Evolutionary conservation across 257 asterid species (phyloP), one percentile per base, ranked within the genome.

Genomic region (Avicennia marina): DNA sequence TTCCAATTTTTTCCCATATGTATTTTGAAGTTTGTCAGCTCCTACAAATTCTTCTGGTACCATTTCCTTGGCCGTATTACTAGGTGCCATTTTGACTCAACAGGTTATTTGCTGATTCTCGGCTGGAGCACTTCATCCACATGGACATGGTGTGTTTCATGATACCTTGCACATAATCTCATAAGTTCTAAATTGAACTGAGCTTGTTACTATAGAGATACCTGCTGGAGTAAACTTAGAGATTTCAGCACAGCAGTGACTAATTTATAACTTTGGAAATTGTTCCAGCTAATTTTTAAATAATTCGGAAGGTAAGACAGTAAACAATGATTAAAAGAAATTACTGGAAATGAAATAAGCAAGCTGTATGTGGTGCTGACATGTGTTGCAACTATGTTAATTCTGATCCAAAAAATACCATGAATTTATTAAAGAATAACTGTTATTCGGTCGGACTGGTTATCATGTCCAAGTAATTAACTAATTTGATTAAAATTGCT

Each of bases 91-190:
- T 72, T 65, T 67, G 66, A 41, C 41, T 75, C 31, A 25, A 58
- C 58, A 83, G 90, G 83, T 70, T 88, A 67, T 77, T 88, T 62
- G 78, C 88, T 53, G 69, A 81, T 70, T 71, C 87, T 15, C 71
- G 68, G 46, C 74, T 88, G 24, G 86, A 80, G 73, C 75, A 80
- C 62, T 83, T 88, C 75, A 81, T 89, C 79, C 85, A 80, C 77
- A 62, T 82, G 90, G 93, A 85, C 76, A 58, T 85, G 93, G 95
- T 87, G 71, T 79, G 95, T 67, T 69, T 41, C 19, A 13, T 43
- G 29, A 44, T 47, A 24, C 41, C 21, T 43, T 58, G 20, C n/a
- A n/a, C n/a, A n/a, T n/a, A n/a, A n/a, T n/a, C n/a, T n/a, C n/a
- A n/a, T 67, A 7, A 19, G n/a, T 38, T 56, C 32, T 13, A 38